A percentile compares a stretch with the other conserved stretches of the same genome.
These are phyloP conservation scores for Chamaecyparis obtusa DNA, from an alignment of 75 land plant genomes.

Conservation along the genomic window DNA sequence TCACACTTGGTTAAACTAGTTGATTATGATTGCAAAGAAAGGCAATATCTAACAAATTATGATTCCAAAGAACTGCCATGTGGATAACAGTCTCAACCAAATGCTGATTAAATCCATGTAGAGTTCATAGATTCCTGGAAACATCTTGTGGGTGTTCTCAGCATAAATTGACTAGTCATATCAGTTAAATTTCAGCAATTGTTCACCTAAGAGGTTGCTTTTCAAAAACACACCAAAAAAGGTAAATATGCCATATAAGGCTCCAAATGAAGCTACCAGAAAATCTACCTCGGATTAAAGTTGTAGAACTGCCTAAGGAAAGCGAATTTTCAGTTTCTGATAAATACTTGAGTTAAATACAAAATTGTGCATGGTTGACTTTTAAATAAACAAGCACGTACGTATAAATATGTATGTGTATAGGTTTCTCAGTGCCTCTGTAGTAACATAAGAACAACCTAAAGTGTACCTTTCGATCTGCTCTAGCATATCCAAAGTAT, in stretches of 20 bases:
- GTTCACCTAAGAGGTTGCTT: not conserved
- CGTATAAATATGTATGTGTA: not conserved
- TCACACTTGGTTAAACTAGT: not conserved
- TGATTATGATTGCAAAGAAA: not conserved
- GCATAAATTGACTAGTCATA: constrained; percentile 5
- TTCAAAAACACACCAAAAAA: not conserved
- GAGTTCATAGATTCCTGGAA: not conserved
- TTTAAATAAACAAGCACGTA: not conserved
- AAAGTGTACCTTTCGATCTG: constrained; percentile 81
- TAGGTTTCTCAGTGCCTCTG: not conserved
- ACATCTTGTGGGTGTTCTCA: not conserved
- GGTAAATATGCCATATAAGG: not conserved
- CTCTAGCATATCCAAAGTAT: constrained; percentile 98
- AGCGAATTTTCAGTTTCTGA: not conserved
- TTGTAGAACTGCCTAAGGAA: not conserved
- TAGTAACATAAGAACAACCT: not conserved
- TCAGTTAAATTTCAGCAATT: not conserved
- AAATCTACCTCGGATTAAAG: not conserved
- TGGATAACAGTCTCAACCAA: not conserved
- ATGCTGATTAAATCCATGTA: not conserved
- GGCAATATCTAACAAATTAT: not conserved
- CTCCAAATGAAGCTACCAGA: not conserved
- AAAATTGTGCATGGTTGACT: not conserved
- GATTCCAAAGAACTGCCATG: not conserved
- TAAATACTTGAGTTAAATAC: not conserved